Conservation (phyloP, 116 monocot species). For the Phalaenopsis hybrid region DNA sequence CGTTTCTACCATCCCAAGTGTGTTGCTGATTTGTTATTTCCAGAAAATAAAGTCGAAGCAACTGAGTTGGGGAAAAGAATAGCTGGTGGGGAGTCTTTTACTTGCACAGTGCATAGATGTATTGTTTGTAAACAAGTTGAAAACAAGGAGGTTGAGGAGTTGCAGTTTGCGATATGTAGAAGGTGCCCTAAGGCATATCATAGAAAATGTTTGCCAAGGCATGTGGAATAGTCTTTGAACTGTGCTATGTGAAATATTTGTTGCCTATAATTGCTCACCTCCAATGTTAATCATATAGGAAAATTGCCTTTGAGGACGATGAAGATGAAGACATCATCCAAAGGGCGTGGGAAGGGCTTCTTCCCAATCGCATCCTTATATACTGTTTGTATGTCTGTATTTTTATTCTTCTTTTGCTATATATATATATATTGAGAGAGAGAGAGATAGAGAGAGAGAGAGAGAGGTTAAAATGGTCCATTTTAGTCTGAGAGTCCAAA, state of each 20-base stretch:
- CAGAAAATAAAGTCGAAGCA: constrained; percentile 25
- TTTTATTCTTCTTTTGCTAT: background rate
- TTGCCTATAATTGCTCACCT: background rate
- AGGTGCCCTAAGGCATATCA: constrained; percentile 59
- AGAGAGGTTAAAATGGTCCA: no score
- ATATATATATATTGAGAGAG: background rate
- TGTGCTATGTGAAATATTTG: background rate
- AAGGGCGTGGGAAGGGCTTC: constrained; percentile 53
- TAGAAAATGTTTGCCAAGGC: constrained; percentile 55
- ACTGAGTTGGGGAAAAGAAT: constrained; percentile 33
- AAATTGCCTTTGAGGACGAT: constrained; percentile 33
- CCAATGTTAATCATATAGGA: constrained; percentile 11
- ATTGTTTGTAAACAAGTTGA: constrained; percentile 37
- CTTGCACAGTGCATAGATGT: constrained; percentile 46
- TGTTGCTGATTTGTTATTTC: constrained; percentile 26
- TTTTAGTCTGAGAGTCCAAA: no score
- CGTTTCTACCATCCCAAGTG: constrained; percentile 56
- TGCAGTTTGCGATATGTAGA: constrained; percentile 56
- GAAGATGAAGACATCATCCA: constrained; percentile 27
- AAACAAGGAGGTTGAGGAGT: constrained; percentile 24
- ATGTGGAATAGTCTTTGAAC: background rate
- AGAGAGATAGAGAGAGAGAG: no score
- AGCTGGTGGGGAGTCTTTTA: constrained; percentile 31
- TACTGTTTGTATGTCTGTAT: constrained; percentile 45
- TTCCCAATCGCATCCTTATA: constrained; percentile 50